phyloP scores from a whole-genome alignment of 148 eudicot species.

The Beta vulgaris region DNA sequence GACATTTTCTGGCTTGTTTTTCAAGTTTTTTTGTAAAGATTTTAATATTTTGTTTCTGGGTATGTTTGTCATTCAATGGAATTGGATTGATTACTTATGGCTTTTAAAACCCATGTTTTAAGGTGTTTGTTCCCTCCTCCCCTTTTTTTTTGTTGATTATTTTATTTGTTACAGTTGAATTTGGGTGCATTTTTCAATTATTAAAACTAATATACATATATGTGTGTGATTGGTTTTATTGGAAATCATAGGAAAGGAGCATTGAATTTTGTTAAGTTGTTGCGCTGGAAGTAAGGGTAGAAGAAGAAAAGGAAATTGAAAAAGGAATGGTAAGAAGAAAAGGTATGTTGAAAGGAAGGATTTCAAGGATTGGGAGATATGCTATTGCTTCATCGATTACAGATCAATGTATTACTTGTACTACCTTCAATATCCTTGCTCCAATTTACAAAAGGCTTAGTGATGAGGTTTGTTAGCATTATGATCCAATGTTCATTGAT shows the following conservation, averaged over 20 bases:
- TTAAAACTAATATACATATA: neutral
- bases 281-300: constrained; percentile 23
- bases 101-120: neutral
- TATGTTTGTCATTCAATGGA: neutral
- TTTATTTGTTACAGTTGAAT: neutral
- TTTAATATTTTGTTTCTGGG: neutral
- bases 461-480: constrained; percentile 46
- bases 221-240: constrained; percentile 8
- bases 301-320: constrained; percentile 13
- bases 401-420: constrained; percentile 79
- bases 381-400: constrained; percentile 59
- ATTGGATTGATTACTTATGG: constrained; percentile 5
- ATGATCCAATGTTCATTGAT: constrained; percentile 1
- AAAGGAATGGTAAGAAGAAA: constrained; percentile 52
- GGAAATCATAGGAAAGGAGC: constrained; percentile 2
- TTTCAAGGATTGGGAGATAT: constrained; percentile 62
- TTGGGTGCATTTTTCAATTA: too few species aligned
- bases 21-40: neutral
- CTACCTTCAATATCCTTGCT: constrained; percentile 96
- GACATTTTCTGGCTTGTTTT: neutral
- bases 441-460: constrained; percentile 87
- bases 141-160: too few species aligned
- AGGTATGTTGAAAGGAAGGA: constrained; percentile 39
- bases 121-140: neutral
- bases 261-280: constrained; percentile 14